These are phyloP conservation scores for Populus alba DNA, from an alignment of 345 rosid genomes.

Conservation along the genomic window DNA sequence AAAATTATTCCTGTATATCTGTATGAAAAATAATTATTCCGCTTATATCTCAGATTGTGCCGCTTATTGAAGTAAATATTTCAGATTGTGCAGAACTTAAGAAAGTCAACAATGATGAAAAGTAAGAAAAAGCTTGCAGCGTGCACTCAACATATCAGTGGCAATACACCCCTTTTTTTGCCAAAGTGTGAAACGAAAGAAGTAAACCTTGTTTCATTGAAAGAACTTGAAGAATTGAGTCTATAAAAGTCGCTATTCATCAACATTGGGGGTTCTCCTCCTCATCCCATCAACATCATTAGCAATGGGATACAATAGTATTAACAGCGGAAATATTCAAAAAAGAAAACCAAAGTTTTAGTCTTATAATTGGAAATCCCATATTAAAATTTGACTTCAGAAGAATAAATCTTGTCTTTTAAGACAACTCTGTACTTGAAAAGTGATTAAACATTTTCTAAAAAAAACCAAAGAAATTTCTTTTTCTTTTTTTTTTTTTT, in stretches of 20 bases:
- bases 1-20: background rate
- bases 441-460: background rate
- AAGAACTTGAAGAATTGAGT: background rate
- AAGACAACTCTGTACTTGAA: background rate
- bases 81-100: background rate
- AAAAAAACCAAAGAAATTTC: background rate
- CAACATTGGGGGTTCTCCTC: background rate
- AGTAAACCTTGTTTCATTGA: background rate
- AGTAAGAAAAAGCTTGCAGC: background rate
- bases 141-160: background rate
- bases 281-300: background rate
- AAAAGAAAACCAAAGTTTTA: conserved; percentile 3
- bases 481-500: no score
- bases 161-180: background rate
- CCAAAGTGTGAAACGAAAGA: background rate
- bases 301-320: background rate
- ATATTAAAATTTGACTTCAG: background rate
- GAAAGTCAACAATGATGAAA: background rate
- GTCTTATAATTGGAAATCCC: conserved; percentile 2
- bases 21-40: background rate
- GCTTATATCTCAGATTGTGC: background rate
- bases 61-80: background rate
- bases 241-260: background rate
- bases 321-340: background rate
- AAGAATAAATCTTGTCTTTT: background rate